Evolutionary conservation across 2,329 filamentous ascomycete species (phyloP).

Genomic region (Pyrenophora graminea): DNA sequence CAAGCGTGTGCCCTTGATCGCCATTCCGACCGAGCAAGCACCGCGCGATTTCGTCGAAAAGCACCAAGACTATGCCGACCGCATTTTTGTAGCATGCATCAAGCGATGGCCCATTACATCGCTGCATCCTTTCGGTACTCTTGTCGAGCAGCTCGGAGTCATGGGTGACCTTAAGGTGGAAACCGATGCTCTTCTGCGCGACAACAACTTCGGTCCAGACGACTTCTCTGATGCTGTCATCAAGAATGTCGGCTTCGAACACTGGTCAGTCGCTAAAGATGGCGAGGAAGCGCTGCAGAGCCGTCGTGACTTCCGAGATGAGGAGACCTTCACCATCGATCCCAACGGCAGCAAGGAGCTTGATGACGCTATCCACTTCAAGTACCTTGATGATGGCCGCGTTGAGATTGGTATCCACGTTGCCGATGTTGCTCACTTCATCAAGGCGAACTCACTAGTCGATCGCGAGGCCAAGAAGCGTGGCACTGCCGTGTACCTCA

Average conservation of each 20-base stretch:
- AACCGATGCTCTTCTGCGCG: conserved; percentile 91
- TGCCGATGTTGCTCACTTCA: conserved; percentile 92
- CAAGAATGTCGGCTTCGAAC: conserved; percentile 87
- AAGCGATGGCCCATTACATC: conserved; percentile 99
- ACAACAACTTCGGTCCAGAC: conserved; percentile 98
- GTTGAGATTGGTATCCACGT: conserved; percentile 96
- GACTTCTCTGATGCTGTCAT: conserved; percentile 97
- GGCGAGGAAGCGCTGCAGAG: conserved; percentile 72
- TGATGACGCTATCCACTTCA: conserved; percentile 91
- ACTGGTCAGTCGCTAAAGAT: conserved; percentile 87
- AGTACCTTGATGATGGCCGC: conserved; percentile 78
- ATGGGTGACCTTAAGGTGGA: conserved; percentile 98
- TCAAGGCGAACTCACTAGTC: conserved; percentile 92
- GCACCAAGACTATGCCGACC: conserved; percentile 95
- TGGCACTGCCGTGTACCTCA: conserved; percentile 90
- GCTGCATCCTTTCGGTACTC: conserved; percentile 96
- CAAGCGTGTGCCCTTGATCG: conserved; percentile 96
- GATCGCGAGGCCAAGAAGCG: conserved; percentile 98
- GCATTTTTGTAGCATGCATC: conserved; percentile 98
- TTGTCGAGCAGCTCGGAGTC: conserved; percentile 93
- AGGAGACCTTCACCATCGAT: conserved; percentile 90
- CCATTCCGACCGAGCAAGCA: conserved; percentile 96
- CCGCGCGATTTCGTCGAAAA: conserved; percentile 98
- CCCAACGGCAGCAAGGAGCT: conserved; percentile 85
- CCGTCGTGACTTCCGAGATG: conserved; percentile 87